Evolutionary conservation across 164 flowering plant genomes (phyloP), one percentile per base, ranked within the genome.

Genomic region (Piper longum): DNA sequence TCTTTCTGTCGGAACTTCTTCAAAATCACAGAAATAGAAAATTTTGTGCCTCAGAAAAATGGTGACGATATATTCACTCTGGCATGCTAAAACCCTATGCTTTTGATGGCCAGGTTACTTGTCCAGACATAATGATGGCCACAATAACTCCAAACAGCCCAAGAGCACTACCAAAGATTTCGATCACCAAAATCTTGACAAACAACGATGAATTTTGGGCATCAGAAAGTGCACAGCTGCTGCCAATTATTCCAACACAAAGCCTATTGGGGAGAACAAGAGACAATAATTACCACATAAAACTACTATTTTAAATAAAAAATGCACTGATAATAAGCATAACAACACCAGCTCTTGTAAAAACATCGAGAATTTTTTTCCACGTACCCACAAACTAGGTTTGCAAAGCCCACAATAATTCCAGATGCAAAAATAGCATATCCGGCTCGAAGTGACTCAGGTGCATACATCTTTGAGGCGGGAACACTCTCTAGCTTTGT

Each of bases 201-300:
- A 93, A 93, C 61, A 93, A 91, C 1, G 97, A 65, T 12, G 99
- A 93, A 82, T 90, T 93, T 67, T 93, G 97, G 57, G 99, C 99
- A 83, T 93, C 99, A n/a, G 99, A 90, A 62, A 93, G 71, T 14
- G 99, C 97, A 73, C 99, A 93, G 75, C 97, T 93, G 84, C 99
- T 93, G 68, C 99, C 99, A 65, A 93, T 93, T 54, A 93, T 78
- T 65, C 99, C 99, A 18, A 93, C 99, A 60, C 99, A 93, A 44
- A 93, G 62, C 75, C 98, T 93, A 81, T 63, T 45, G n/a, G 60
- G 40, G 14, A 2, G 13, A 5, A 41, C 39, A 16, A 40, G 42
- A 60, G 18, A 57, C 40, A 5, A 9, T 11, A 57, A 16, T 6
- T 56, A 56, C 19, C 19, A 56, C 17, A 26, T n/a, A 5, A 26